Conservation (phyloP, 2,329 filamentous ascomycete genomes). For the Cladophialophora bantiana region DNA sequence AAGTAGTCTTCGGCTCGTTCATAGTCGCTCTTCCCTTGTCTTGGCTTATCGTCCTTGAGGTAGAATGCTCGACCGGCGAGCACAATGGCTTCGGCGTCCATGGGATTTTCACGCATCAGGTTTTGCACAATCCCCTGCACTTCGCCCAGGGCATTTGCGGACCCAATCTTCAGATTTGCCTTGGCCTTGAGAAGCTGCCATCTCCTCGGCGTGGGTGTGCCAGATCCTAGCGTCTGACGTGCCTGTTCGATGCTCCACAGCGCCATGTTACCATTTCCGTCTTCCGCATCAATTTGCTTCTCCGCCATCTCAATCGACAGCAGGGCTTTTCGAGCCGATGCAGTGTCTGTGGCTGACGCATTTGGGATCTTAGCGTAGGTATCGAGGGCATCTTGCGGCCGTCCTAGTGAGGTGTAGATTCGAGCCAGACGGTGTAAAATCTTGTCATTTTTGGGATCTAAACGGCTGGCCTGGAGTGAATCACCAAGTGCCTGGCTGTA, state of each 20-base stretch:
- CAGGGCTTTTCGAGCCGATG: constrained; percentile 72
- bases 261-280: constrained; percentile 82
- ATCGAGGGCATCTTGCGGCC: constrained; percentile 83
- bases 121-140: constrained; percentile 92
- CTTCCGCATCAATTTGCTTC: constrained; percentile 75
- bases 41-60: constrained; percentile 80
- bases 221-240: constrained; percentile 75
- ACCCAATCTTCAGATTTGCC: constrained; percentile 91
- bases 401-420: constrained; percentile 86
- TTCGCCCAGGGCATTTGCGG: constrained; percentile 85
- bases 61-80: constrained; percentile 88
- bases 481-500: constrained; percentile 85
- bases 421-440: constrained; percentile 86
- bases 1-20: constrained; percentile 94
- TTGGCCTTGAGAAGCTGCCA: constrained; percentile 94
- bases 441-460: constrained; percentile 87
- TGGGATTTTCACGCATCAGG: constrained; percentile 81
- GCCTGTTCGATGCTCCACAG: constrained; percentile 91
- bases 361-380: constrained; percentile 77
- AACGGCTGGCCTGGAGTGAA: constrained; percentile 78
- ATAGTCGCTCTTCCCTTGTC: constrained; percentile 40
- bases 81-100: constrained; percentile 92
- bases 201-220: constrained; percentile 83
- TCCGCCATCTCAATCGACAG: constrained; percentile 81
- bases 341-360: constrained; percentile 83